Base-by-base conservation (phyloP, 176 grass and related monocot species). In the Raddia distichophylla region DNA sequence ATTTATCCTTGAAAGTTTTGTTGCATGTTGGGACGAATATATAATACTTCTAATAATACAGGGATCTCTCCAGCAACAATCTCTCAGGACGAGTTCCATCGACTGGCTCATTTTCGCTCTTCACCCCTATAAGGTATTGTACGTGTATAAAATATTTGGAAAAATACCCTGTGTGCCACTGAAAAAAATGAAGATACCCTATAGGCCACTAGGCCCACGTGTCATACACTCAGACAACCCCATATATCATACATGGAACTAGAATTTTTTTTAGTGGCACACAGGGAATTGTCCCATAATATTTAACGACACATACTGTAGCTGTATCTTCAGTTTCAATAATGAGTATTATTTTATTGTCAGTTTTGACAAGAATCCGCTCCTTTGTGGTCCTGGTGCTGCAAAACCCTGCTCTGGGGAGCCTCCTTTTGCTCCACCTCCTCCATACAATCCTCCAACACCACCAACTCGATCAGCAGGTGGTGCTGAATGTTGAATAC, bases 111-210 rank as follows among this genome's bases (percentile, higher is more conserved):
- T 94, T 94, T 88, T 87, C 89, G 22, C 76, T 89, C 54, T 94
- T 94, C 86, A 94, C 92, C 46, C 92, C 92, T 74, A 94, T 94
- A 53, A 94, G 92, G 92, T 94, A 34, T 82, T 49, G 66, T 78
- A 56, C 53, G n/a, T 77, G 50, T 60, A 73, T 18, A 27, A 27
- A 0, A 27, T 27, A 27, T 27, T 27, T 27, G 27, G 27, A 27
- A 27, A 27, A 27, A 27, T 27, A 27, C 27, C 27, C 27, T 27
- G 27, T 27, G 1, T 27, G 27, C 27, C 27, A 27, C 27, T 27
- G 27, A 27, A 27, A 27, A 27, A 27, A 27, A 27, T 27, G 27
- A 27, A 27, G 27, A 27, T 0, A 27, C 27, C 27, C 27, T 27
- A 27, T 27, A 27, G 0, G 27, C 27, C 27, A 27, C 27, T 27